Percentiles rank a stretch among this genome's conserved stretches.
These are phyloP conservation scores for Thielaviopsis musarum DNA, from an alignment of 2,329 filamentous ascomycete genomes.

Conservation along the genomic window DNA sequence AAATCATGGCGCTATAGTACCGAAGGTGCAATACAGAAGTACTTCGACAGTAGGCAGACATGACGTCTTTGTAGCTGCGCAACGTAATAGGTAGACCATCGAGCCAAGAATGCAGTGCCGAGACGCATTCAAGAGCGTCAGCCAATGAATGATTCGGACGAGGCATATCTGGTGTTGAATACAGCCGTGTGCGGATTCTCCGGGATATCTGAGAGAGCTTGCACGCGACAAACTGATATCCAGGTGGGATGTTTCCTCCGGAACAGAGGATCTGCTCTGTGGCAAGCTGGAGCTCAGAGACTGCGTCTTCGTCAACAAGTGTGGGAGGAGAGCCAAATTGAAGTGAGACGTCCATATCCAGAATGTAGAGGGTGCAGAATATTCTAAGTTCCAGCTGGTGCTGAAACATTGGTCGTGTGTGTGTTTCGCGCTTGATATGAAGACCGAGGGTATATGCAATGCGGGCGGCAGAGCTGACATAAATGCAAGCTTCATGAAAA, in stretches of 20 bases:
- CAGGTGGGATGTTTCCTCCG: conserved; percentile 16
- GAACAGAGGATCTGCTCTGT: conserved; percentile 15
- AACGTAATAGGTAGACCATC: conserved; percentile 15
- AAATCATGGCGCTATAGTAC: conserved; percentile 10
- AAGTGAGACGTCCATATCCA: conserved; percentile 17
- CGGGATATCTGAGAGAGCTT: conserved; percentile 15
- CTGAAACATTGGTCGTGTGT: conserved; percentile 15
- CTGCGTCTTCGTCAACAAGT: conserved; percentile 13
- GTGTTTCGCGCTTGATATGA: conserved; percentile 14
- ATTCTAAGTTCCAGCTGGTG: conserved; percentile 16
- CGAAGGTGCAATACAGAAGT: conserved; percentile 15
- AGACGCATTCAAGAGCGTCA: conserved; percentile 13
- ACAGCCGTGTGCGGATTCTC: conserved; percentile 9
- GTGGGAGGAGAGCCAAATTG: conserved; percentile 17
- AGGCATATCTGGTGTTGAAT: background rate
- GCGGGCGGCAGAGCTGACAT: conserved; percentile 16
- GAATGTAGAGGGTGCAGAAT: conserved; percentile 16
- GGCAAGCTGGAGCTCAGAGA: conserved; percentile 1
- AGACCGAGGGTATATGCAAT: conserved; percentile 17
- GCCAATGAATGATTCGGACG: conserved; percentile 11
- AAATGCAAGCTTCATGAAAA: conserved; percentile 17
- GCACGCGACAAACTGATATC: conserved; percentile 16
- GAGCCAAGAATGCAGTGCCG: conserved; percentile 14
- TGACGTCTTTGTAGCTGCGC: conserved; percentile 13
- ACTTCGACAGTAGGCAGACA: conserved; percentile 15